phyloP scores from a whole-genome alignment of 163 green algal species.

The Scenedesmus sp. region DNA sequence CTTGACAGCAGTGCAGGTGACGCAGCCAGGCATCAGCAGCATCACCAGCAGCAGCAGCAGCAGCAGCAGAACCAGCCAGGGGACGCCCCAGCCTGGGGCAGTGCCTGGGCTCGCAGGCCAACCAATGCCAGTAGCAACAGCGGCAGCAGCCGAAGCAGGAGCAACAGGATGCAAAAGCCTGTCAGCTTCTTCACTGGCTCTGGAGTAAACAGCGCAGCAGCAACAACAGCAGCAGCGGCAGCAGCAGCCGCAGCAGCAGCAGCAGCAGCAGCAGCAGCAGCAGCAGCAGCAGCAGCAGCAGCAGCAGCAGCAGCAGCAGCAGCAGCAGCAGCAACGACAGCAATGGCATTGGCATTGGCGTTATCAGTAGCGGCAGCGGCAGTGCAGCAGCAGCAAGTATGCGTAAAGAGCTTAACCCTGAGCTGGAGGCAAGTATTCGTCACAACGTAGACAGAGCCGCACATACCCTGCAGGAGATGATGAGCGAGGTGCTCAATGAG shows the following conservation, averaged over 20 bases:
- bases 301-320: background rate
- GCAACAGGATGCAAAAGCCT: background rate
- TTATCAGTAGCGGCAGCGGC: background rate
- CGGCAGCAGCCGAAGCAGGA: background rate
- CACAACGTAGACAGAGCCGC: slow-evolving; percentile 60
- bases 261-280: background rate
- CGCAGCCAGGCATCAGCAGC: background rate
- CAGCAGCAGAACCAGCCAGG: background rate
- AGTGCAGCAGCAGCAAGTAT: background rate
- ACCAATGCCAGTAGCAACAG: background rate
- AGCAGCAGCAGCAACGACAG: background rate
- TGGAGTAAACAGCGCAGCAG: background rate
- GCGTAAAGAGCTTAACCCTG: background rate
- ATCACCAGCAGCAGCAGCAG: slow-evolving; percentile 16
- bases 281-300: background rate
- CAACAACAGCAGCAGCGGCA: background rate
- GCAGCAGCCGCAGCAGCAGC: background rate
- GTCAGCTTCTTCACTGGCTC: slow-evolving; percentile 15
- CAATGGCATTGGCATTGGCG: background rate
- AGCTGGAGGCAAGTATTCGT: slow-evolving; percentile 37
- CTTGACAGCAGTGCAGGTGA: background rate
- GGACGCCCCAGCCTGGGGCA: slow-evolving; percentile 11
- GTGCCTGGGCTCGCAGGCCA: background rate
- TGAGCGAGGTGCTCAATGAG: slow-evolving; percentile 66
- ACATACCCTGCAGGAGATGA: slow-evolving; percentile 65